phyloP scores from a whole-genome alignment of 495 filamentous ascomycete species.

The Aspergillus sclerotioniger region DNA sequence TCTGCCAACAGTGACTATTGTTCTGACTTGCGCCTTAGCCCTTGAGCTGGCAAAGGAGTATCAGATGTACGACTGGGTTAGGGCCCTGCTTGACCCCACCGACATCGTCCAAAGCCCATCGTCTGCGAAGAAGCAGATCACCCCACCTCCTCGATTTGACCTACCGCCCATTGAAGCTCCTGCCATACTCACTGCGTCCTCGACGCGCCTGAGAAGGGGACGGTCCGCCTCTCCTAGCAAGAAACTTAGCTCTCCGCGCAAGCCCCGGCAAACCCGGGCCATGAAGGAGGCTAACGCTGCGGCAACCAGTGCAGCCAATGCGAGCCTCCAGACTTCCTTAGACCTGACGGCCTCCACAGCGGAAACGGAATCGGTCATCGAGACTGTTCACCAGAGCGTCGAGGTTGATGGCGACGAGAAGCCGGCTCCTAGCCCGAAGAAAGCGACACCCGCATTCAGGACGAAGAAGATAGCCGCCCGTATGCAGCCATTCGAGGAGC shows the following conservation, averaged over 20 bases:
- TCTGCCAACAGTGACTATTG: not conserved
- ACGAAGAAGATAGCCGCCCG: constrained; percentile 35
- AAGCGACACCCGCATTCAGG: constrained; percentile 32
- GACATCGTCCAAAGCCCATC: constrained; percentile 59
- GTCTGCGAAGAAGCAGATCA: constrained; percentile 63
- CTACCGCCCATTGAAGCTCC: constrained; percentile 44
- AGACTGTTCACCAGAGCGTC: constrained; percentile 24
- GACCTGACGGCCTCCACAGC: constrained; percentile 42
- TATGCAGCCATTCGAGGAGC: constrained; percentile 23
- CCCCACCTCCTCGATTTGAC: constrained; percentile 67
- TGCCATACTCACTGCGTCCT: constrained; percentile 34
- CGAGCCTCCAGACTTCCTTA: constrained; percentile 48
- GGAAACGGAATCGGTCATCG: constrained; percentile 28
- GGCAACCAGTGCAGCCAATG: constrained; percentile 47
- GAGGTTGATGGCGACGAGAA: constrained; percentile 30
- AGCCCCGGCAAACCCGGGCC: constrained; percentile 63
- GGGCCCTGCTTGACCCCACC: constrained; percentile 78
- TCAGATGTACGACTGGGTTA: constrained; percentile 80
- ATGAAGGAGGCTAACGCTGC: constrained; percentile 49
- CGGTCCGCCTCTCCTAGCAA: constrained; percentile 61
- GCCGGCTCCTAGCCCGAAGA: constrained; percentile 26
- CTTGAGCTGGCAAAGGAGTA: constrained; percentile 82
- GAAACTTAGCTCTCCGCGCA: constrained; percentile 64
- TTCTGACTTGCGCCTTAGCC: constrained; percentile 47
- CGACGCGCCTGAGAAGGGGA: constrained; percentile 44